phyloP scores from a whole-genome alignment of 768 basidiomycete species.

The Boletus subcaerulescens region DNA sequence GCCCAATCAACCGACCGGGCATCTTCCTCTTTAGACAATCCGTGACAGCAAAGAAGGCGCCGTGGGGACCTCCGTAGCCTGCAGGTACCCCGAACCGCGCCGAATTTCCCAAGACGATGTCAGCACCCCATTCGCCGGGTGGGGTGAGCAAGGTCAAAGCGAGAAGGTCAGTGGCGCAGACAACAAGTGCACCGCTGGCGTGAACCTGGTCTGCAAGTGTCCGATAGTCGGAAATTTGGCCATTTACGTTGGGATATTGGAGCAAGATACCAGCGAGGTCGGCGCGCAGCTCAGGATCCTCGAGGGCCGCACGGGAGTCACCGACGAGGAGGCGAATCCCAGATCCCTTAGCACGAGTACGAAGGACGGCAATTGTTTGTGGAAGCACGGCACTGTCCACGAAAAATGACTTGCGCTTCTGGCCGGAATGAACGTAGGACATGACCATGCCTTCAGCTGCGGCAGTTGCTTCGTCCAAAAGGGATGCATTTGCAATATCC shows the following conservation, averaged over 20 bases:
- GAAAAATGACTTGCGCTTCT: slow-evolving; percentile 80
- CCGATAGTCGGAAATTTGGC: slow-evolving; percentile 72
- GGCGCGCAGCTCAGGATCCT: slow-evolving; percentile 49
- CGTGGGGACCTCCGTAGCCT: slow-evolving; percentile 98
- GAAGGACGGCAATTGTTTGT: slow-evolving; percentile 87
- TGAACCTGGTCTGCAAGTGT: slow-evolving; percentile 68
- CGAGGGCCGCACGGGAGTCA: slow-evolving; percentile 49
- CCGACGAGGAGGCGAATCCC: slow-evolving; percentile 79
- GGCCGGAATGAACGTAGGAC: slow-evolving; percentile 65
- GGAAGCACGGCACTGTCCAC: slow-evolving; percentile 82
- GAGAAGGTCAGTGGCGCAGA: slow-evolving; percentile 88
- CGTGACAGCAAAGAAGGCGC: slow-evolving; percentile 93
- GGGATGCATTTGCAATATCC: slow-evolving; percentile 93
- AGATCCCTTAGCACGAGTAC: slow-evolving; percentile 90
- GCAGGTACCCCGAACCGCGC: slow-evolving; percentile 95
- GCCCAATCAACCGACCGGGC: slow-evolving; percentile 95
- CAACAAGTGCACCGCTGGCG: slow-evolving; percentile 71
- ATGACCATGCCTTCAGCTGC: slow-evolving; percentile 98
- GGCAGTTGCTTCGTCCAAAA: slow-evolving; percentile 93
- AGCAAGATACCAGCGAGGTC: slow-evolving; percentile 86
- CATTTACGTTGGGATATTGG: slow-evolving; percentile 93
- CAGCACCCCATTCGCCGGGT: slow-evolving; percentile 98
- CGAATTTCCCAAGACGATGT: slow-evolving; percentile 92
- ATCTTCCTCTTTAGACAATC: slow-evolving; percentile 94
- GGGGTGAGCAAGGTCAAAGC: slow-evolving; percentile 91